phyloP scores from a whole-genome alignment of 129 eudicot genomes.

The Tanacetum coccineum region DNA sequence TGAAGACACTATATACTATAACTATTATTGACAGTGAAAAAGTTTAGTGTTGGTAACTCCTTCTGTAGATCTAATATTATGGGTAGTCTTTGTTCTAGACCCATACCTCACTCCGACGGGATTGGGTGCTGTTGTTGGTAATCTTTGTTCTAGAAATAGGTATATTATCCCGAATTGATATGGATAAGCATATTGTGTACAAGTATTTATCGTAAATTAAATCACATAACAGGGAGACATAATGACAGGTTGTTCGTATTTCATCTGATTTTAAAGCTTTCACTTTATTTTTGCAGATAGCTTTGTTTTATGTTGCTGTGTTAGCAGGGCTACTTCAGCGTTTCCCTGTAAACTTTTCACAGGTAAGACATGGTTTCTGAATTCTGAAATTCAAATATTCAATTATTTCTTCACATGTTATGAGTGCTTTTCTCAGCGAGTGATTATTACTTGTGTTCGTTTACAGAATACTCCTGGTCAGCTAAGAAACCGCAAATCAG shows the following conservation, averaged over 20 bases:
- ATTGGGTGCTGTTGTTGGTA: background rate
- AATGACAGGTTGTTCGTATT: background rate
- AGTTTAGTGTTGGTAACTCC: background rate
- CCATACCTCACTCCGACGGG: too few species aligned
- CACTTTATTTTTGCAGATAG: constrained; percentile 53
- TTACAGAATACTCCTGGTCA: constrained; percentile 88
- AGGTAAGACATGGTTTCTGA: constrained; percentile 37
- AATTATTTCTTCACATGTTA: constrained; percentile 1
- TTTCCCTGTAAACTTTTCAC: constrained; percentile 81
- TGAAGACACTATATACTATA: background rate
- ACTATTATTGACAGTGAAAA: background rate
- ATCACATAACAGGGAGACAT: background rate
- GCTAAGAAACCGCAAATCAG: constrained; percentile 85
- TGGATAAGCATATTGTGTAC: background rate
- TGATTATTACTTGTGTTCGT: constrained; percentile 11
- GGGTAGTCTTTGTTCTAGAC: background rate
- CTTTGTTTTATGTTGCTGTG: constrained; percentile 86
- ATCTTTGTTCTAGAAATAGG: background rate
- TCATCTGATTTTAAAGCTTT: background rate
- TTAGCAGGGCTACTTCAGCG: constrained; percentile 90
- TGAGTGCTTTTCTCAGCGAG: background rate
- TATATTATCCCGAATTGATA: background rate
- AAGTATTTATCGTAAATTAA: background rate
- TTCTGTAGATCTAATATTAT: background rate
- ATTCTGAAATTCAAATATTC: constrained; percentile 7